phyloP scores from a whole-genome alignment of 768 basidiomycete species.

The Gymnopilus junonius region DNA sequence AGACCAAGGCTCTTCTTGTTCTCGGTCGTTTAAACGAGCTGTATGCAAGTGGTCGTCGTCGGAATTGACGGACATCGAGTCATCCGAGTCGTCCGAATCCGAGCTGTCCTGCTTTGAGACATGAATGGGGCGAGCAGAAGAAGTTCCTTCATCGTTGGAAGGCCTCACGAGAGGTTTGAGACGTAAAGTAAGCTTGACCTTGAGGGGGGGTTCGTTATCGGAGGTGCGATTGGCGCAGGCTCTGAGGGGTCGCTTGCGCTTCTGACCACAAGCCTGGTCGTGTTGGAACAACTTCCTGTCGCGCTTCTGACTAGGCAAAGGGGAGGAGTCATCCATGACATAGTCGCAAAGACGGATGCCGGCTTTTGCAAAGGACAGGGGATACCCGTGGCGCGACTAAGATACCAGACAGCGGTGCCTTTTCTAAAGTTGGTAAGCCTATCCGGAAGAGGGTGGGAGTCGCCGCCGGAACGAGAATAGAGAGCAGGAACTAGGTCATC shows the following conservation, averaged over 20 bases:
- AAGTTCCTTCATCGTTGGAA: conserved; percentile 22
- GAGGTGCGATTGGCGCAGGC: conserved; percentile 38
- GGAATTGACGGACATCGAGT: conserved; percentile 49
- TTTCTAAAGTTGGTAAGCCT: conserved; percentile 75
- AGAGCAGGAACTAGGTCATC: conserved; percentile 77
- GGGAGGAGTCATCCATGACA: conserved; percentile 25
- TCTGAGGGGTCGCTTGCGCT: conserved; percentile 48
- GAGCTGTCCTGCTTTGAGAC: conserved; percentile 45
- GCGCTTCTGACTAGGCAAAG: conserved; percentile 23
- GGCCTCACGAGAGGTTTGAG: conserved; percentile 51
- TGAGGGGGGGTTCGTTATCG: conserved; percentile 54
- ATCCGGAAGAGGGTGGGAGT: conserved; percentile 49
- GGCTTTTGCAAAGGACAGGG: conserved; percentile 73
- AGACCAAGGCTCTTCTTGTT: conserved; percentile 50
- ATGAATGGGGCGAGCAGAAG: conserved; percentile 39
- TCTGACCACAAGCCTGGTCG: conserved; percentile 40
- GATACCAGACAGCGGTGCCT: conserved; percentile 83
- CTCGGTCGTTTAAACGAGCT: conserved; percentile 19
- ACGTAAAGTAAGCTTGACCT: conserved; percentile 73
- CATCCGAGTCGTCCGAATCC: conserved; percentile 31
- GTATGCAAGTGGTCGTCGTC: conserved; percentile 40
- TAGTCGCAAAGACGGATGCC: conserved; percentile 78
- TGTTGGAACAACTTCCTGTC: conserved; percentile 25
- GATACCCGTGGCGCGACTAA: conserved; percentile 73
- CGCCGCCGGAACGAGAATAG: conserved; percentile 71